These are phyloP conservation scores for Aspergillus spinulosporus DNA, from an alignment of 2,329 filamentous ascomycete species.

Conservation along the genomic window DNA sequence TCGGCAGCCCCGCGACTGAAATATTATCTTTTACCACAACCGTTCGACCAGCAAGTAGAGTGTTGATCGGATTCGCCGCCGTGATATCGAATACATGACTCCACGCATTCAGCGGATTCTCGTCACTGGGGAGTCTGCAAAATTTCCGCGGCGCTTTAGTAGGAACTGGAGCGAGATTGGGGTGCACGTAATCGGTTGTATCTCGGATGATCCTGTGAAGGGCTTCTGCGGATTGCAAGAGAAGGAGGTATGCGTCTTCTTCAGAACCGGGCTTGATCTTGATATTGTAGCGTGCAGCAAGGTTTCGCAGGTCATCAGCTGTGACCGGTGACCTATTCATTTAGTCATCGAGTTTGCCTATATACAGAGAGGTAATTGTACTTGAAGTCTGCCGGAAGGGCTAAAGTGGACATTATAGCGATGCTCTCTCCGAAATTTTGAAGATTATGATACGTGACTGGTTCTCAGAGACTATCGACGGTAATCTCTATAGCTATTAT, in stretches of 20 bases:
- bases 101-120: conserved; percentile 49
- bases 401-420: neutral
- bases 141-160: conserved; percentile 26
- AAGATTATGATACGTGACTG: neutral
- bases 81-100: conserved; percentile 38
- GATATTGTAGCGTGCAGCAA: neutral
- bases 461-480: neutral
- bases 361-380: neutral
- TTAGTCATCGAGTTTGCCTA: neutral
- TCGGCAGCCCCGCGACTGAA: conserved; percentile 37
- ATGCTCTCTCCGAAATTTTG: neutral
- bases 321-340: neutral
- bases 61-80: conserved; percentile 25
- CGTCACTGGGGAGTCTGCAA: conserved; percentile 7
- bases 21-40: conserved; percentile 43
- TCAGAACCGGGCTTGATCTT: neutral
- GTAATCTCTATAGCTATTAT: neutral
- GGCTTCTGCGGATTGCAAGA: conserved; percentile 2
- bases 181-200: conserved; percentile 39
- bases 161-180: conserved; percentile 31
- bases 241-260: conserved; percentile 2
- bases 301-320: neutral
- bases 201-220: neutral
- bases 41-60: conserved; percentile 30
- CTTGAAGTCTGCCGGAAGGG: neutral